Evolutionary conservation across 768 basidiomycete genomes (phyloP), one percentile per base, ranked within the genome.

Genomic region (Termitomyces sp.): DNA sequence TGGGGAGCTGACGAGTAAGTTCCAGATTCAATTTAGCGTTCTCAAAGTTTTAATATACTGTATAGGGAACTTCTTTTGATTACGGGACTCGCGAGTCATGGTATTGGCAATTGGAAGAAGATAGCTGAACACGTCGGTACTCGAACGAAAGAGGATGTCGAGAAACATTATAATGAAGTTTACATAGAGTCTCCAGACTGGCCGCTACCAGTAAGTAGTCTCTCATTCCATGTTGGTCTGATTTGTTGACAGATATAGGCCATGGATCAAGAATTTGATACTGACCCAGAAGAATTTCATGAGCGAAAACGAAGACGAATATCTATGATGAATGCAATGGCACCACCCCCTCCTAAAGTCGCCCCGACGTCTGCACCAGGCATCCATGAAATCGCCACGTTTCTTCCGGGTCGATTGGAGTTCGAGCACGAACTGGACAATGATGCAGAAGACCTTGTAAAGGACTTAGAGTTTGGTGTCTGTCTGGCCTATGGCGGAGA

Each of bases 371-470:
- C 96, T 6, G 85, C 88, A 0, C 96, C 96, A 3, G 92, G 85
- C 4, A 85, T 92, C 16, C 96, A 98, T 69, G 96, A 99, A 73
- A 81, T 98, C 41, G 85, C 88, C 16, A 89, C 88, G 0, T 98
- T 88, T 74, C 87, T 99, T 67, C 96, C 96, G 9, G 96, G 96
- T 16, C 87, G 96, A n/a, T 79, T 99, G 36, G 96, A 99, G 71
- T 99, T 99, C 68, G 96, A 99, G 68, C 94, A 95, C 64, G 96
- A 99, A 71, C 74, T 93, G 5, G 95, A 98, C 67, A 97, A 99
- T 69, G 96, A 99, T 52, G 96, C 96, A 0, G 96, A 99, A 68
- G 88, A 95, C 65, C 72, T 92, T 2, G 88, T 98, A 61, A 98
- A 98, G 71, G 94, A 98, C 68, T 78, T 99, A 61, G 95, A 98